These are phyloP conservation scores for Debaryomyces tyrocola DNA, from an alignment of 805 yeast species.

Conservation along the genomic window DNA sequence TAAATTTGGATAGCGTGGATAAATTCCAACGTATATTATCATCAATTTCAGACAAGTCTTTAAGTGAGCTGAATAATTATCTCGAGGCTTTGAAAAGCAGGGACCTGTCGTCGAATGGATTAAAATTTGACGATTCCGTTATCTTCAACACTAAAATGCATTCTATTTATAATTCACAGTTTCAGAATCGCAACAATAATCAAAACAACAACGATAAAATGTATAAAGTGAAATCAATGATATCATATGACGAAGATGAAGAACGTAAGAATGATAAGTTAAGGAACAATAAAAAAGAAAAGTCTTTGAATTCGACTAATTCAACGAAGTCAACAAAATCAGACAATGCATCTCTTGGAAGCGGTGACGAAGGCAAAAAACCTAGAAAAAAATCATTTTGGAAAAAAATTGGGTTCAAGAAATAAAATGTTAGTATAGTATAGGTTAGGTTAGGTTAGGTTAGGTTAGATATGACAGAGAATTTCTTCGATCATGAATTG, in stretches of 20 bases:
- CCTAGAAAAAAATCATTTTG: constrained; percentile 18
- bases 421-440: constrained; percentile 2
- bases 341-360: not conserved
- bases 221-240: constrained; percentile 42
- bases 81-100: constrained; percentile 12
- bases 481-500: too few relatives aligned
- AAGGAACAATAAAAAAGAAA: constrained; percentile 6
- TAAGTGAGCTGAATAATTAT: constrained; percentile 26
- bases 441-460: not conserved
- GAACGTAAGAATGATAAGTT: constrained; percentile 17
- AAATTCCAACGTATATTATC: constrained; percentile 24
- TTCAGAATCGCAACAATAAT: constrained; percentile 2
- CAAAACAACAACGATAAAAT: constrained; percentile 12
- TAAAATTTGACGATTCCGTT: constrained; percentile 1
- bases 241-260: constrained; percentile 34
- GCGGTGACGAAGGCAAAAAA: constrained; percentile 1
- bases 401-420: constrained; percentile 22
- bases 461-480: too few relatives aligned
- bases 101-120: not conserved
- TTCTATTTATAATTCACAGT: constrained; percentile 31
- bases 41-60: constrained; percentile 25
- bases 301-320: constrained; percentile 2
- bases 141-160: constrained; percentile 30
- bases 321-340: constrained; percentile 3
- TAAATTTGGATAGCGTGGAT: constrained; percentile 1